Evolutionary conservation across 257 asterid species (phyloP).

Genomic region (Mentha longifolia): DNA sequence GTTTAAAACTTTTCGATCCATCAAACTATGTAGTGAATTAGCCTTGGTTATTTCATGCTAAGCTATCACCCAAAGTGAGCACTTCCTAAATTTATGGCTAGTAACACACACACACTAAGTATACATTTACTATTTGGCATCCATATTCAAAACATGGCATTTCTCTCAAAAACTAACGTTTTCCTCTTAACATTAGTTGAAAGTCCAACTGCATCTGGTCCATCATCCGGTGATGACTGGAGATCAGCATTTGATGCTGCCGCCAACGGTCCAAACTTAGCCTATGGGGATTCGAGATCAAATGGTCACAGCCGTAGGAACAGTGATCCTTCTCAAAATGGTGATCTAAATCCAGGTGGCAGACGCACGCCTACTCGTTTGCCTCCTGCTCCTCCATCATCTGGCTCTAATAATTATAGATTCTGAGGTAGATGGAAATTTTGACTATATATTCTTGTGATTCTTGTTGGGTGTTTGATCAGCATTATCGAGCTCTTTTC

Average conservation of each 20-base stretch:
- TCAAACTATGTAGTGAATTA: too few species aligned
- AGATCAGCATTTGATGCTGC: conserved; percentile 95
- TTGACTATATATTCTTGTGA: conserved; percentile 52
- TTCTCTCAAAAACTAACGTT: not conserved
- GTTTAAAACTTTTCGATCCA: too few species aligned
- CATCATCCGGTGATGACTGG: conserved; percentile 91
- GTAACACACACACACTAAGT: not conserved
- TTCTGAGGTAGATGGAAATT: conserved; percentile 58
- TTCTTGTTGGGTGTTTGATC: conserved; percentile 57
- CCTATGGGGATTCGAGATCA: conserved; percentile 65
- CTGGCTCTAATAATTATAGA: conserved; percentile 78
- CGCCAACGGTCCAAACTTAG: conserved; percentile 61
- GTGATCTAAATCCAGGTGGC: conserved; percentile 69
- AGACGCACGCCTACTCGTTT: conserved; percentile 92
- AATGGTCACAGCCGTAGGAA: conserved; percentile 72
- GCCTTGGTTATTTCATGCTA: too few species aligned
- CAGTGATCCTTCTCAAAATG: conserved; percentile 81
- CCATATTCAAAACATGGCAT: not conserved
- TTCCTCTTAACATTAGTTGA: conserved; percentile 45
- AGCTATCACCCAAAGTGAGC: too few species aligned
- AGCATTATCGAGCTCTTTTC: conserved; percentile 43
- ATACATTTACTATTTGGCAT: not conserved
- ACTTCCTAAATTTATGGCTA: too few species aligned
- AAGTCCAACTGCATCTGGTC: conserved; percentile 75
- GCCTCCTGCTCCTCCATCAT: conserved; percentile 91